phyloP scores from a whole-genome alignment of 2,329 filamentous ascomycete species.

The Colletotrichum theobromicola region DNA sequence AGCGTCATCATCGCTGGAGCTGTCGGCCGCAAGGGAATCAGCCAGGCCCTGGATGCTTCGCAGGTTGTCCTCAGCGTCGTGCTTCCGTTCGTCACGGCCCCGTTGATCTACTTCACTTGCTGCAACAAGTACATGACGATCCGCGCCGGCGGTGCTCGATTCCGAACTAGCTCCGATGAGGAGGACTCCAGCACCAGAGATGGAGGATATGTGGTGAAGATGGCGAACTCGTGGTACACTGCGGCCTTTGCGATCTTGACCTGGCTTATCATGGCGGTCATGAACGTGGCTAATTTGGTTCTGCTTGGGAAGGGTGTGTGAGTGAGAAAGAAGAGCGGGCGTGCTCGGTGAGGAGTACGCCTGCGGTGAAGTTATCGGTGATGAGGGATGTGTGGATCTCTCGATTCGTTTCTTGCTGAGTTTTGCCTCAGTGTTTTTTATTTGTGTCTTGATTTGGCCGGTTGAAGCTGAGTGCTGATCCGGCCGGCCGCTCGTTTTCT shows the following conservation, averaged over 20 bases:
- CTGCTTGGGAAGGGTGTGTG: conserved; percentile 50
- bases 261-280: conserved; percentile 76
- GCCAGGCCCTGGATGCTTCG: conserved; percentile 73
- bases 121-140: conserved; percentile 82
- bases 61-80: conserved; percentile 83
- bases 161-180: conserved; percentile 32
- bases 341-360: conserved; percentile 7
- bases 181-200: conserved; percentile 22
- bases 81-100: conserved; percentile 81
- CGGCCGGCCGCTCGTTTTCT: neutral
- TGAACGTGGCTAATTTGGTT: conserved; percentile 81
- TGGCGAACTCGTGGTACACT: conserved; percentile 76
- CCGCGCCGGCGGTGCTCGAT: conserved; percentile 43
- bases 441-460: neutral
- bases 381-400: neutral
- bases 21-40: conserved; percentile 73
- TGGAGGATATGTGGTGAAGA: conserved; percentile 49
- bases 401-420: neutral
- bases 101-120: conserved; percentile 86
- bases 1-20: conserved; percentile 84
- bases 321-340: neutral
- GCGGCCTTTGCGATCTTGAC: conserved; percentile 61
- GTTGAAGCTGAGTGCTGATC: neutral
- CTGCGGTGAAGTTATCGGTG: neutral
- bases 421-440: neutral